Evolutionary conservation across 2,329 filamentous ascomycete species (phyloP), one percentile per base, ranked within the genome.

Genomic region (Rosellinia necatrix): DNA sequence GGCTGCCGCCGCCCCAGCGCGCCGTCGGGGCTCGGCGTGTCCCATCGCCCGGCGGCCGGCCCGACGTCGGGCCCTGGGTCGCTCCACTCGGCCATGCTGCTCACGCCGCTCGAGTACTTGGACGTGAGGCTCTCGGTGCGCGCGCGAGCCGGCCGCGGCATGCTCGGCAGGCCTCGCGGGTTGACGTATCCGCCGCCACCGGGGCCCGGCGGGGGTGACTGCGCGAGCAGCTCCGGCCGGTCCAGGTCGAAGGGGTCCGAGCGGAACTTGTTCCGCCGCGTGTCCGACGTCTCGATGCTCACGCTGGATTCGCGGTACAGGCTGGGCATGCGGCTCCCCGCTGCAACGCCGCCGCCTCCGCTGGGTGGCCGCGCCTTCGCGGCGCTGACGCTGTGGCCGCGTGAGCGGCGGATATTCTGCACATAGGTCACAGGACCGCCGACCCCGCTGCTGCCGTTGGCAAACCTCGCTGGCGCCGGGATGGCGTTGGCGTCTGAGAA

Each of bases 241-340:
- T 87, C 84, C n/a, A 87, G 75, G 62, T 88, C 85, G 64, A 87
- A 87, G 1, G 83, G 84, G 61, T 87, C 84, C 1, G 83, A 86
- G 40, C 83, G 81, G 67, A 85, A 83, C 65, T 83, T 84, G 64
- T 80, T 80, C 52, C 80, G 61, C 25, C 64, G 59, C 5, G 73
- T 76, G 40, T 75, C 75, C 40, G 78, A 75, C 1, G 74, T 75
- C 13, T 65, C 64, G 41, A 75, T 64, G n/a, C 75, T 78, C 29
- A 71, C 71, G n/a, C 70, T 65, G 34, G 75, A 80, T 38, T 78
- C 75, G 35, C 77, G 74, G 63, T 78, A 77, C 49, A 75, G 59
- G 13, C 76, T 75, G 46, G 72, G 72, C 62, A 66, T 64, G 60
- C 70, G 72, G 21, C 54, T 30, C 15, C 54, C 56, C 58, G 59